Percentiles rank a stretch among this genome's conserved stretches.
Conservation (phyloP, 1,284 basidiomycete genomes). For the Entoloma clypeatum region DNA sequence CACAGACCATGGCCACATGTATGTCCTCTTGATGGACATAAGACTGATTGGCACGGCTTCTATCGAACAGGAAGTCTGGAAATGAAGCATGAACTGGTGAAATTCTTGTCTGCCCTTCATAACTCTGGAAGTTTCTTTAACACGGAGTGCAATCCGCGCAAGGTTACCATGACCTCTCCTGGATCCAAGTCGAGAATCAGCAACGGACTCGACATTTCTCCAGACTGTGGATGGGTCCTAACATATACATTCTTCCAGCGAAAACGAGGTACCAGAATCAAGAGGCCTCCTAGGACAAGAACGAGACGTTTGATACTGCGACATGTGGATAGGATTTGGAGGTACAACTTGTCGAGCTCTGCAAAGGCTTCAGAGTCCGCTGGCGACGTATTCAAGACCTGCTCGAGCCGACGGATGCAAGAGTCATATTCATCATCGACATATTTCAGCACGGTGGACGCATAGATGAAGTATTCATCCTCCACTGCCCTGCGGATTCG, state of each 20-base stretch:
- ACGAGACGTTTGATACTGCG: background rate
- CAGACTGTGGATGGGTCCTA: no score
- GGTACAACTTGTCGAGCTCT: slow-evolving; percentile 20
- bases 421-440: slow-evolving; percentile 12
- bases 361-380: slow-evolving; percentile 15
- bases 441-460: slow-evolving; percentile 24
- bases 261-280: no score
- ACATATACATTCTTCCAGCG: background rate
- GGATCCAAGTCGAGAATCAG: no score
- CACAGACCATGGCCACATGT: no score
- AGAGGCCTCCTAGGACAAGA: background rate
- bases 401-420: slow-evolving; percentile 11
- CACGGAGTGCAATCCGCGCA: background rate
- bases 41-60: no score
- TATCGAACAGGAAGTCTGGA: background rate
- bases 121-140: background rate
- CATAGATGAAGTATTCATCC: slow-evolving; percentile 21
- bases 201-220: no score
- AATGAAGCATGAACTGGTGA: background rate
- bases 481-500: slow-evolving; percentile 11
- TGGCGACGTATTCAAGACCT: slow-evolving; percentile 9
- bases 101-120: background rate
- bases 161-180: background rate
- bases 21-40: no score
- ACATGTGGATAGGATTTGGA: slow-evolving; percentile 22